phyloP scores from a whole-genome alignment of 768 basidiomycete genomes.

The Tricholomella constricta region DNA sequence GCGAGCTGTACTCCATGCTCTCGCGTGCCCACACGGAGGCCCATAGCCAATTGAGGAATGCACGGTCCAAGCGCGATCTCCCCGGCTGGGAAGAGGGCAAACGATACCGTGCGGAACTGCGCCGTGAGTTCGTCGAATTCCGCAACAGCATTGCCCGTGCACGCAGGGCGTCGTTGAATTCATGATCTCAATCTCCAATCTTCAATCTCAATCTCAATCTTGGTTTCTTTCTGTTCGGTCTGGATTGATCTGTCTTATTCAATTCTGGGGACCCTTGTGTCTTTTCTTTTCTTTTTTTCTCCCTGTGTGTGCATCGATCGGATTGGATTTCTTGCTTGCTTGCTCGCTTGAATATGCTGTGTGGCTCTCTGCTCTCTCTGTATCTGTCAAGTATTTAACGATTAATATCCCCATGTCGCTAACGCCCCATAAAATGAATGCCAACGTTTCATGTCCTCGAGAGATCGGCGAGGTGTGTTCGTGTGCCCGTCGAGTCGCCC shows the following conservation, averaged over 20 bases:
- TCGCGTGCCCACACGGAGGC: slow-evolving; percentile 33
- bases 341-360: background rate
- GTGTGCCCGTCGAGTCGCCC: too few species aligned
- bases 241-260: too few species aligned
- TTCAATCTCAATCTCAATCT: too few species aligned
- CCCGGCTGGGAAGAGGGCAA: slow-evolving; percentile 37
- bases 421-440: too few species aligned
- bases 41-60: slow-evolving; percentile 22
- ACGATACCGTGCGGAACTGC: slow-evolving; percentile 30
- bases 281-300: background rate
- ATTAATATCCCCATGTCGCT: too few species aligned
- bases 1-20: slow-evolving; percentile 33
- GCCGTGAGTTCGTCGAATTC: slow-evolving; percentile 28
- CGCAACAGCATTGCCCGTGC: slow-evolving; percentile 11
- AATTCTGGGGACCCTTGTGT: background rate
- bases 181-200: background rate
- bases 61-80: slow-evolving; percentile 29
- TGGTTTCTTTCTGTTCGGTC: background rate
- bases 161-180: slow-evolving; percentile 11
- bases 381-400: background rate
- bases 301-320: too few species aligned
- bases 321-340: background rate
- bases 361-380: background rate
- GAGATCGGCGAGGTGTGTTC: too few species aligned
- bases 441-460: too few species aligned